Base-by-base conservation (phyloP, 192 early-diverging fungal species). In the Nowakowskiella sp. region DNA sequence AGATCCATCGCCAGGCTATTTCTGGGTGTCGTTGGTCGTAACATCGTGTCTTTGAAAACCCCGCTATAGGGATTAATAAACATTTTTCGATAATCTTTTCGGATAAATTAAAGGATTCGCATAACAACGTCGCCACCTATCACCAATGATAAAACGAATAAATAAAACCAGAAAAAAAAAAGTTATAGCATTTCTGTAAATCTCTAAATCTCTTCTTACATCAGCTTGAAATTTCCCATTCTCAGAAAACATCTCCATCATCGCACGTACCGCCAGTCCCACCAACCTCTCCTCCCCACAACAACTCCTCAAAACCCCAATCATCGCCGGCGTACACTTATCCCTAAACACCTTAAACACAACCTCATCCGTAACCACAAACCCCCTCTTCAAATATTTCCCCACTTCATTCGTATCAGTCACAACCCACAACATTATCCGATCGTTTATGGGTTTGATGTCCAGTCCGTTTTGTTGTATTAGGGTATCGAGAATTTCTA, bases 21-120 rank as follows among this genome's bases (percentile, higher is more conserved):
- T 36, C 28, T 3, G 59, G 59, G 23, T 61, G 22, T 8, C 24
- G 43, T 33, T 61, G 59, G 44, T 53, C 51, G 27, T 42, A 61
- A 32, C 59, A 61, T 5, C 59, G 59, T n/a, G n/a, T n/a, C n/a
- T n/a, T n/a, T n/a, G n/a, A n/a, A n/a, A n/a, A n/a, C n/a, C n/a
- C n/a, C n/a, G n/a, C n/a, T n/a, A n/a, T n/a, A n/a, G n/a, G n/a
- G 4, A 53, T 61, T 13, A 58, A 58, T 28, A 58, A 43, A n/a
- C 30, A 9, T 4, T 43, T 50, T 2, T 23, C n/a, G 13, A 58
- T 8, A 6, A 33, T n/a, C 34, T 32, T 8, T 23, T 58, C 57
- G 1, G 57, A 39, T 1, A 58, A 27, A n/a, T 8, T 3, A 13
- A 39, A 31, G 29, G 19, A 2, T 3, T n/a, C n/a, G n/a, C n/a